Conservation (phyloP, 257 asterid species). For the Solanum rostratum region DNA sequence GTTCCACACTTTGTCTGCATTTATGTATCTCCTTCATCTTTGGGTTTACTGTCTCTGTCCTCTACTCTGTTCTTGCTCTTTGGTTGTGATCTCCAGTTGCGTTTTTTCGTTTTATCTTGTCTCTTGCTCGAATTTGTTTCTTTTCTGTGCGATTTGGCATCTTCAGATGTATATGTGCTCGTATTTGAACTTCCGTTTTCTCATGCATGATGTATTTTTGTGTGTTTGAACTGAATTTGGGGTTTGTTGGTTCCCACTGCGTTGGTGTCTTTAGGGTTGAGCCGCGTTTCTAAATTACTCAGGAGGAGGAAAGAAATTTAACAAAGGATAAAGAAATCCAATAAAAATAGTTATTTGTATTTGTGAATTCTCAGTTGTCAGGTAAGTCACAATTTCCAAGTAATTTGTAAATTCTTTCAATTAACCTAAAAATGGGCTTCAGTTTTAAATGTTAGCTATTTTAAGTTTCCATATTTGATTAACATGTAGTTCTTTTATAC, state of each 20-base stretch:
- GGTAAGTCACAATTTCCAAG: neutral
- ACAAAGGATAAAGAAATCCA: neutral
- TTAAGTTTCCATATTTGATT: neutral
- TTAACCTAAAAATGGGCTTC: neutral
- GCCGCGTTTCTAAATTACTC: neutral
- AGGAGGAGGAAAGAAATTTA: neutral
- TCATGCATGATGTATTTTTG: neutral
- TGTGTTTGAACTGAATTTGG: neutral
- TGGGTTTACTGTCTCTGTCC: neutral
- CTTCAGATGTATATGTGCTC: neutral
- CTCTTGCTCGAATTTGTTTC: neutral
- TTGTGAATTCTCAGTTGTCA: neutral
- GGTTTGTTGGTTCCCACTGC: neutral
- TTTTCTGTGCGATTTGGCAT: neutral
- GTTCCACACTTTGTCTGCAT: neutral
- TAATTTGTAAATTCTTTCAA: neutral
- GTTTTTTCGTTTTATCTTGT: neutral
- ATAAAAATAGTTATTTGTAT: neutral
- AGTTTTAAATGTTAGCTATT: neutral
- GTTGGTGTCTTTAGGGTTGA: neutral
- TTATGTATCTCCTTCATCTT: neutral
- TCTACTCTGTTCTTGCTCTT: neutral
- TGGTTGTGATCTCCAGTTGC: neutral
- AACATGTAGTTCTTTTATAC: neutral
- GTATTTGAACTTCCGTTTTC: neutral